A percentile compares a stretch with the other conserved stretches of the same genome.
Evolutionary conservation across 73 alveolate genomes (phyloP).

Genomic region (Paramecium pentaurelia): DNA sequence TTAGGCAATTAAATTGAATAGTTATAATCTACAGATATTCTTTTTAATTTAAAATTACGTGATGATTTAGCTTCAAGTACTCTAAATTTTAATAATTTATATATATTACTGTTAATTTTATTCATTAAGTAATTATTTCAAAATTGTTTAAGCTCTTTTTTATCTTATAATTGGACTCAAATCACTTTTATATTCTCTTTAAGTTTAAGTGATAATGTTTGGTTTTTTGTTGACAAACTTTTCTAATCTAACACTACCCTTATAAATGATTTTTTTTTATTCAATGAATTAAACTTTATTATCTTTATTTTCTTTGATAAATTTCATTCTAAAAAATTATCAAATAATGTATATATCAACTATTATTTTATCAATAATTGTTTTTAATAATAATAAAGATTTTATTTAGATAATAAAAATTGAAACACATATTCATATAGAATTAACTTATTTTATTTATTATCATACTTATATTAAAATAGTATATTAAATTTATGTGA

Average conservation of each 20-base stretch:
- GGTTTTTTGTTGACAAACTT: not conserved
- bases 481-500: not conserved
- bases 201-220: not conserved
- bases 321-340: not conserved
- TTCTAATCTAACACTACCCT: not conserved
- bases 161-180: not conserved
- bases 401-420: not conserved
- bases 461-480: not conserved
- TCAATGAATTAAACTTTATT: conserved; percentile 7
- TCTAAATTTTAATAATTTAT: not conserved
- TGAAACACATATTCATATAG: not conserved
- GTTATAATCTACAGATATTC: not conserved
- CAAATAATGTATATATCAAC: not conserved
- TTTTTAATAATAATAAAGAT: not conserved
- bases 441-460: not conserved
- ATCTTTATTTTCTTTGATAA: conserved; percentile 13
- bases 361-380: not conserved
- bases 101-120: not conserved
- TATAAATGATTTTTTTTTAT: not conserved
- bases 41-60: not conserved
- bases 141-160: not conserved
- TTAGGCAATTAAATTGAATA: not conserved
- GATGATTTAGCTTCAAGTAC: not conserved
- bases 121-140: not conserved
- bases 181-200: not conserved